Base-by-base conservation (phyloP, 2,329 filamentous ascomycete species). In the Diaporthe ampelina region DNA sequence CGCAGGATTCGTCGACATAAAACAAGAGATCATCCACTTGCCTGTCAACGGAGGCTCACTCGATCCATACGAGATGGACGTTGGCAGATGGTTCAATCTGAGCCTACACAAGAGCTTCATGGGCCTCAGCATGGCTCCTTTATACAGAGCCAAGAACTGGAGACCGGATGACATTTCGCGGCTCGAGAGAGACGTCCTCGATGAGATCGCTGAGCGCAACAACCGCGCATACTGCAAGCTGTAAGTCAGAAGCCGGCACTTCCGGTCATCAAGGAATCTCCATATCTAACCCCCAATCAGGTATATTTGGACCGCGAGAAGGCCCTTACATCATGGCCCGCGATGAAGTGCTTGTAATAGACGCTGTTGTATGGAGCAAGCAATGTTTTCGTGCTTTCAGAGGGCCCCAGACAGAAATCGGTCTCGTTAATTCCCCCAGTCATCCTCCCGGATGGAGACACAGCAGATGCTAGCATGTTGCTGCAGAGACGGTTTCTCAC, bases 1-100 rank as follows among this genome's bases (percentile, higher is more conserved):
- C 7, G 90, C 92, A 67, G 96, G 96, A 19, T 98, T 97, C 81
- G 91, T 92, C 50, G 93, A 98, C 75, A 91, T 98, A 78, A 89
- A 90, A 76, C 92, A 96, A 81, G 87, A 90, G 75, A 87, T 91
- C 69, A 91, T 94, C 76, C 88, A 88, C 74, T 85, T 96, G 48
- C 94, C 94, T 40, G 87, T 94, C 80, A 96, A 93, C 79, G 91
- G 92, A 32, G 96, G 94, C 93, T 89, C 91, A 74, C 82, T 85
- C 35, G 91, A 94, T 78, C 85, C 88, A 35, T 87, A 91, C 76
- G 88, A 91, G 77, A 92, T 91, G 76, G 89, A 93, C 58, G 88
- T 95, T 70, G 94, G 94, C 40, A 88, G 91, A 74, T 97, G 94
- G 94, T 97, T 97, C 84, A 95, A 96, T 80, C 85, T 96, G 32